Evolutionary conservation across 2,329 filamentous ascomycete genomes (phyloP), one percentile per base, ranked within the genome.

Genomic region (Sarocladiaceae sp.): DNA sequence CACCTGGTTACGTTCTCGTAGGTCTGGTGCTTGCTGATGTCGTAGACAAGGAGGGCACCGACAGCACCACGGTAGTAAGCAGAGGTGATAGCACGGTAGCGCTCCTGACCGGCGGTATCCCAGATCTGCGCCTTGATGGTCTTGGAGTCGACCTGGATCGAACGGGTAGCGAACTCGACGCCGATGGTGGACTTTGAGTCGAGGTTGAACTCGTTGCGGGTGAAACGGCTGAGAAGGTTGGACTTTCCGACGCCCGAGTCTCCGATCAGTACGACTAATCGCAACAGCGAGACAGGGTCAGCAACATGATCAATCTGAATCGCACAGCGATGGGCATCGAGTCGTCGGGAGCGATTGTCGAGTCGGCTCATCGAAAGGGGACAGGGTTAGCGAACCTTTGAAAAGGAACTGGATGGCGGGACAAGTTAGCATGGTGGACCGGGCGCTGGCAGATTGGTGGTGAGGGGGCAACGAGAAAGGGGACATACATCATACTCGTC

Each of bases 101-200:
- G 85, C 73, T 98, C 93, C 74, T 98, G 93, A 56, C 93, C 93
- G 55, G 93, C 93, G 48, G 93, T 98, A 75, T 98, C 93, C 93
- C 94, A 98, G 62, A 98, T 98, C 76, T 98, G 93, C 58, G 93
- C 93, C 79, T 98, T 98, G 82, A 98, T 98, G 53, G 93, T 98
- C 80, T 98, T 98, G 63, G 87, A 86, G 71, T 98, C 93, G 61
- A 98, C 93, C 72, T 97, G 91, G 66, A 98, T 98, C 56, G 89
- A 96, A 53, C 93, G 84, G 57, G 93, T 98, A 59, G 94, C 93
- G 67, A 98, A 98, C 73, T 98, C 93, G 68, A 98, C 93, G 60
- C 93, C 93, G 72, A 98, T 98, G 58, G 93, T 98, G 52, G 93
- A 97, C 82, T 98, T 97, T 68, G 91, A 95, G 73, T 98, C 93